Base-by-base conservation (phyloP, 352 stramenopile species). In the Globisporangium recalcitrans region DNA sequence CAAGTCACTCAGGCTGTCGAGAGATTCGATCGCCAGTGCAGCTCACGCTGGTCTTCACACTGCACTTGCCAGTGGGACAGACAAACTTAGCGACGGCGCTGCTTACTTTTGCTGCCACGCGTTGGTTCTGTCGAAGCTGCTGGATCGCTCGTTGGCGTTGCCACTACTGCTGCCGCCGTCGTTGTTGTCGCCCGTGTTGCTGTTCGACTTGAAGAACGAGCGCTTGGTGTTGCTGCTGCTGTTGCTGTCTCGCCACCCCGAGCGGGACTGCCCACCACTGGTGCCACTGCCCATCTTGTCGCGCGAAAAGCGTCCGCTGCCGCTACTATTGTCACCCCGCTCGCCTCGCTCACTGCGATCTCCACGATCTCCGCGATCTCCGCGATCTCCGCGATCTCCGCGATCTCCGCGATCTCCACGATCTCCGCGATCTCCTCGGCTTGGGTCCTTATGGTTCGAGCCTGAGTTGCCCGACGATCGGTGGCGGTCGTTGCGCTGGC, bases 191-290 rank as follows among this genome's bases (percentile, higher is more conserved):
- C 59, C 62, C 19, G 40, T 40, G 44, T 58, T 68, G 48, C 66
- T 72, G 7, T 7, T 54, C 31, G 73, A 73, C 67, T 84, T 85
- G 63, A 77, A 63, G 21, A 60, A 78, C 36, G 75, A 73, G 19
- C 81, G 78, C 70, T 46, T 52, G 38, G 8, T 48, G 58, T n/a
- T 42, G 40, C 21, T 59, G 49, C 26, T 46, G 52, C 38, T 87
- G 64, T 47, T 82, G 32, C 87, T 75, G 59, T 82, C 80, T 21
- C 73, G 69, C 82, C 82, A 90, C 24, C 73, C 71, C 22, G 75
- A 77, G 62, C 82, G 75, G 38, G 80, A 72, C 46, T 81, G 65
- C 5, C 47, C 60, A 27, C 34, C 13, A 8, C 29, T 27, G 3
- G 24, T 26, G 36, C n/a, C n/a, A n/a, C 22, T 26, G 56, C 42